These are phyloP conservation scores for Annulohypoxylon truncatum DNA, from an alignment of 2,329 filamentous ascomycete species.

Conservation along the genomic window DNA sequence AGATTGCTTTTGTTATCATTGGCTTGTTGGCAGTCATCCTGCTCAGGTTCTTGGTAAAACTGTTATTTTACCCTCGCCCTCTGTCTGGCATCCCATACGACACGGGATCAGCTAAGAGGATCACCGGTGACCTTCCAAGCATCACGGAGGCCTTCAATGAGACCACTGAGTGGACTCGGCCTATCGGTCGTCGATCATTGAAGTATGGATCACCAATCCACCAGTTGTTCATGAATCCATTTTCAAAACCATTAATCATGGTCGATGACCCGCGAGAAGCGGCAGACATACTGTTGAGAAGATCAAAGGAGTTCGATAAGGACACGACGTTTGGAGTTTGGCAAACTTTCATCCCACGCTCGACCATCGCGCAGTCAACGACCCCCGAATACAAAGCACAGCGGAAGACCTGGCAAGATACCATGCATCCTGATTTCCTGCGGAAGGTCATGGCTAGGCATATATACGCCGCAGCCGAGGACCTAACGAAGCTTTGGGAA, in stretches of 20 bases:
- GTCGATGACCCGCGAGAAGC: conserved; percentile 35
- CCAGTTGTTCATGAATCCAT: conserved; percentile 29
- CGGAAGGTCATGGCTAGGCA: conserved; percentile 21
- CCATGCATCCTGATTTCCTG: conserved; percentile 39
- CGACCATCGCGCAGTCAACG: conserved; percentile 27
- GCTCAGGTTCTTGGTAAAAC: neutral
- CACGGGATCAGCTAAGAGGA: conserved; percentile 18
- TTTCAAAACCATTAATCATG: conserved; percentile 26
- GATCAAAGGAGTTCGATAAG: conserved; percentile 37
- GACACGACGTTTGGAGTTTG: conserved; percentile 6
- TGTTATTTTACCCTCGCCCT: conserved; percentile 27
- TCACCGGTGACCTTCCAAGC: conserved; percentile 33
- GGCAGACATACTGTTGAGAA: conserved; percentile 26
- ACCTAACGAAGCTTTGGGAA: conserved; percentile 33
- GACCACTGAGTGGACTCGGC: conserved; percentile 5
- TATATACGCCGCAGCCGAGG: conserved; percentile 25
- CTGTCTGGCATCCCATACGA: conserved; percentile 33
- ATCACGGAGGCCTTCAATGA: conserved; percentile 19
- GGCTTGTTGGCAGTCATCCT: neutral
- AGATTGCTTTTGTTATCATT: neutral
- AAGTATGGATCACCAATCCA: conserved; percentile 26
- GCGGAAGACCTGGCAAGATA: conserved; percentile 30
- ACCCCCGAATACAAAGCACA: conserved; percentile 28
- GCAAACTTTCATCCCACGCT: conserved; percentile 22
- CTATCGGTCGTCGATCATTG: conserved; percentile 21